These are phyloP conservation scores for Yamadazyma jaroonii DNA, from an alignment of 1,139 yeast genomes.

Conservation along the genomic window DNA sequence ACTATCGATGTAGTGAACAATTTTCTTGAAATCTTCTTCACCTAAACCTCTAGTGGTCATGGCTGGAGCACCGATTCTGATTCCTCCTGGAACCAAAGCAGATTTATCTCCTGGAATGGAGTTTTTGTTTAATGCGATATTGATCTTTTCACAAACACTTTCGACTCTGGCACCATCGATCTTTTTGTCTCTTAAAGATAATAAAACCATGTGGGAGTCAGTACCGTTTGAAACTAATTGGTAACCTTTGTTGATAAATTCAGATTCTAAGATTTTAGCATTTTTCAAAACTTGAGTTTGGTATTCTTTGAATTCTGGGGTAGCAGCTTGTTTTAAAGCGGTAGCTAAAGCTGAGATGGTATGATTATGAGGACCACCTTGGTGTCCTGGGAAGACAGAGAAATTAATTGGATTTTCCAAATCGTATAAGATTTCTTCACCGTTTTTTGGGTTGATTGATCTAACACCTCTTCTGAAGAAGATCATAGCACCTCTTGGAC, in stretches of 20 bases:
- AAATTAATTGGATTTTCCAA: constrained; percentile 94
- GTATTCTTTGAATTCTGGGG: constrained; percentile 89
- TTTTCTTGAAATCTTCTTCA: constrained; percentile 78
- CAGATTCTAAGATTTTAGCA: constrained; percentile 79
- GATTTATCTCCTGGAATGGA: constrained; percentile 98
- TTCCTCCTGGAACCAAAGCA: constrained; percentile 97
- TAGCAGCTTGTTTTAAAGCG: constrained; percentile 90
- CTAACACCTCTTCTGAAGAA: constrained; percentile 97
- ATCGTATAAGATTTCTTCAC: constrained; percentile 84
- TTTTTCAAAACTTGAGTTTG: constrained; percentile 86
- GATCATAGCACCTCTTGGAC: constrained; percentile 99
- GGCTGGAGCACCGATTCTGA: constrained; percentile 98
- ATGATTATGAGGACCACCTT: constrained; percentile 99
- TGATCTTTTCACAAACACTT: constrained; percentile 89
- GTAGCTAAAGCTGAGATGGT: constrained; percentile 96
- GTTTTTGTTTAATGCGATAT: constrained; percentile 95
- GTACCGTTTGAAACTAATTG: constrained; percentile 91
- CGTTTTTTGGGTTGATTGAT: constrained; percentile 84
- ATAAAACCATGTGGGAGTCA: constrained; percentile 93
- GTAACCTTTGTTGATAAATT: constrained; percentile 70
- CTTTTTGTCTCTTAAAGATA: constrained; percentile 82
- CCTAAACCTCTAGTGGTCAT: constrained; percentile 97
- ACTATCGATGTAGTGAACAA: constrained; percentile 79
- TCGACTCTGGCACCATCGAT: constrained; percentile 98
- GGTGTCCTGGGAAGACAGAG: constrained; percentile 99